Evolutionary conservation across 768 basidiomycete genomes (phyloP), one percentile per base, ranked within the genome.

Genomic region (Tricholomella constricta): DNA sequence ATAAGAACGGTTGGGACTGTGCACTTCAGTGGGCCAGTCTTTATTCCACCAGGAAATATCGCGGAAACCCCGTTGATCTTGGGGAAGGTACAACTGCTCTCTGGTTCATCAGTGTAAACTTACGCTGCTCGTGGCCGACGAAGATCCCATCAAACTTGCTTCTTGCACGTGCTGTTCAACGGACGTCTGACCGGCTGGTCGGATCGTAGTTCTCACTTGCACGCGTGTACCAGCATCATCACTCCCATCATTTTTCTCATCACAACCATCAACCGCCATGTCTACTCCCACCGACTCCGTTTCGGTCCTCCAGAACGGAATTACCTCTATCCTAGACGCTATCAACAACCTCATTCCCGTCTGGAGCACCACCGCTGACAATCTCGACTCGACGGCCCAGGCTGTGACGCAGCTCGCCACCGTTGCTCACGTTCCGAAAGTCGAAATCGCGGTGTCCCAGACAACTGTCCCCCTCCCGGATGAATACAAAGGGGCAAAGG

Each of bases 11-110:
- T 44, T 44, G 29, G 43, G 43, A 44, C 43, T 44, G 43, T 44
- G 43, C 43, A 44, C 43, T 44, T 44, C 26, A 44, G 43, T 44
- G 43, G 43, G 43, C 43, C 43, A 44, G 43, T 44, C 43, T 44
- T 44, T 31, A 27, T 44, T 44, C 43, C 43, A 44, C 43, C 43
- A 44, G 15, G 43, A 44, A 22, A 44, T 17, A 44, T 44, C 43
- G n/a, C 29, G 27, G 43, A 17, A 44, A 29, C 43, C 43, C 43
- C 29, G 43, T 29, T 44, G 43, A 44, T 44, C 26, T 19, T 44
- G 43, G 43, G 43, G 43, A 44, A 27, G 29, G 43, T 44, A 44
- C 43, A 44, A 44, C 43, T 44, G 43, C 43, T 44, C 43, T 44
- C 43, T 44, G 43, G 43, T 44, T 44, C 8, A 44, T 44, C 26